Evolutionary conservation across 345 rosid species (phyloP).

Genomic region (Dovyalis caffra): DNA sequence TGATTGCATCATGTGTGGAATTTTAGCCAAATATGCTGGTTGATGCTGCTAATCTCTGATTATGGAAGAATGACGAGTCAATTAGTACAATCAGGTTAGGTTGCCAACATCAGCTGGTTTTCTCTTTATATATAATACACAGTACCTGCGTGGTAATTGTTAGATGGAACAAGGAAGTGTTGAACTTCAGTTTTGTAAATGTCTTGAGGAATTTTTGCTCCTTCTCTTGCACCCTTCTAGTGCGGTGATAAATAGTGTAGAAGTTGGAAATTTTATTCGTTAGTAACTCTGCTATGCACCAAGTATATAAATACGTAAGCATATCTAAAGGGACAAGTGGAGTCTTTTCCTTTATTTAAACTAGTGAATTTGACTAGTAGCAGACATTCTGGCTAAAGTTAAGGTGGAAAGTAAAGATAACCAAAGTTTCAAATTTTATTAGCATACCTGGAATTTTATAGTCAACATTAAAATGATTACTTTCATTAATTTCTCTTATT

Average conservation of each 20-base stretch:
- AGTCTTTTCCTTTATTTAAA: not conserved
- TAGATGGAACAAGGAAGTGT: not conserved
- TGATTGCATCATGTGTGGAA: not conserved
- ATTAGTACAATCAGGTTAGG: not conserved
- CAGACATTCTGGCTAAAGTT: not conserved
- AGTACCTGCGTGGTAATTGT: not conserved
- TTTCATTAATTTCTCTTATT: constrained; percentile 13
- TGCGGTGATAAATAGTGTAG: not conserved
- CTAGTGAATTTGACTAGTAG: constrained; percentile 10
- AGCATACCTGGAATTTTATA: not conserved
- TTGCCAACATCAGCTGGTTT: constrained; percentile 2
- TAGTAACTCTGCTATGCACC: not conserved
- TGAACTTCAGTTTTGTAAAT: not conserved
- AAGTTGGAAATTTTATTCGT: not conserved
- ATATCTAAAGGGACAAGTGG: not conserved
- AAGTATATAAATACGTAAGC: not conserved
- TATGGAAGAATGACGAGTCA: not conserved
- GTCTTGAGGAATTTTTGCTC: not conserved
- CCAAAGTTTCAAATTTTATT: not conserved
- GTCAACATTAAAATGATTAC: constrained; percentile 22
- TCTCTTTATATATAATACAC: not conserved
- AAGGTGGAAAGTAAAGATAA: not conserved
- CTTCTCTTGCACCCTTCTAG: not conserved
- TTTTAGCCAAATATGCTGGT: not conserved
- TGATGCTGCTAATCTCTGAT: not conserved